Evolutionary conservation across 192 early-diverging fungal species (phyloP), one percentile per base, ranked within the genome.

Genomic region (Coemansia sp.): DNA sequence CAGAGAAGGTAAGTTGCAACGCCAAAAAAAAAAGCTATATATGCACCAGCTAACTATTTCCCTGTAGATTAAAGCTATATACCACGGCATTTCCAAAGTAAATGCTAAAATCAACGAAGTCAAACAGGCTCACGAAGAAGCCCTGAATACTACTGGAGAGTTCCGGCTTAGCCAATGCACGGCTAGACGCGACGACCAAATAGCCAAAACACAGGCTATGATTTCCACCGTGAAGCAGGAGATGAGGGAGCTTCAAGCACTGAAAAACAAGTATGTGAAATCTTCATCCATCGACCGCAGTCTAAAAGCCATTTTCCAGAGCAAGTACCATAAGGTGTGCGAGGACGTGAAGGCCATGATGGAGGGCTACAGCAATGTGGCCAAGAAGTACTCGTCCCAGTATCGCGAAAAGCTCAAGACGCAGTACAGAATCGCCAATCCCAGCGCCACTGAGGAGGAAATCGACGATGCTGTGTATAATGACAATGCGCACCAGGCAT

Each of bases 351-450:
- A 47, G 28, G 20, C 12, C 12, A 3, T 37, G 17, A 10, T 51
- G 16, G 17, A 11, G 16, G 11, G 7, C 16, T 51, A 51, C 49
- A 51, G 49, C 16, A 15, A 18, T 12, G 32, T 38, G 20, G n/a
- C 32, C 49, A 51, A 51, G 15, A 6, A 37, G 15, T 34, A 39
- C 4, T 32, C 49, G 2, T 18, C 14, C 11, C 31, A 51, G 49
- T 46, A 62, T 31, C 51, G 51, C 23, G 51, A 53, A 45, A 53
- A 44, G 11, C 21, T 62, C 20, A 42, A 47, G 51, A 51, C 30
- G 21, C 60, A 70, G 56, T 64, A 59, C 47, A 28, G 48, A 23
- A 62, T 70, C 14, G 68, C 53, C 12, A 59, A 55, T 50, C 68
- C 68, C 4, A 31, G 40, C 9, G 61, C 61, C 37, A 54, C 68